A percentile compares a stretch with the other conserved stretches of the same genome.
Evolutionary conservation across 2,329 filamentous ascomycete species (phyloP).

Genomic region (Fusarium mundagurra): DNA sequence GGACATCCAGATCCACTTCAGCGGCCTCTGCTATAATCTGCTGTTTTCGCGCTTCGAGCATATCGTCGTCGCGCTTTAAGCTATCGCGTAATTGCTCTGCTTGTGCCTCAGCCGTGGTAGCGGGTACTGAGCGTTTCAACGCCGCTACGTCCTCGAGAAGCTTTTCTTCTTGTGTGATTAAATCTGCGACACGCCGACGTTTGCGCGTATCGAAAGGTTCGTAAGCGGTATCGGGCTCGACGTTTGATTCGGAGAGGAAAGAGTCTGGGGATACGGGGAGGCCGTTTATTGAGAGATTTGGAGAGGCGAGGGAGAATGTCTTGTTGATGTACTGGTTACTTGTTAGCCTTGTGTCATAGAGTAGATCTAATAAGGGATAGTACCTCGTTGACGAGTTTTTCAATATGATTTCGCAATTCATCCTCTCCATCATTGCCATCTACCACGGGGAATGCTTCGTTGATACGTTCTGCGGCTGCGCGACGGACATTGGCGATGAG

Average conservation of each 20-base stretch:
- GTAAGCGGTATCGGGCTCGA: conserved; percentile 52
- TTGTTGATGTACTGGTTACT: conserved; percentile 62
- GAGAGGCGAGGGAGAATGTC: conserved; percentile 67
- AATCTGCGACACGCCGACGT: conserved; percentile 67
- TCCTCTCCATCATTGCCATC: conserved; percentile 60
- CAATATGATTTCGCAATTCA: conserved; percentile 67
- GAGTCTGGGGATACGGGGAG: conserved; percentile 56
- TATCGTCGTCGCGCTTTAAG: conserved; percentile 59
- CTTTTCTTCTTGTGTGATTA: conserved; percentile 71
- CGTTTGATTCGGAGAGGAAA: conserved; percentile 47
- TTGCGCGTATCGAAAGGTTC: conserved; percentile 70
- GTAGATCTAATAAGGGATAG: not conserved
- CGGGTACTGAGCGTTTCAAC: conserved; percentile 65
- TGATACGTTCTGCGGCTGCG: conserved; percentile 73
- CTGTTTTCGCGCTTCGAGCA: conserved; percentile 47
- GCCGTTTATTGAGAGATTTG: conserved; percentile 72
- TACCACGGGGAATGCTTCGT: conserved; percentile 73
- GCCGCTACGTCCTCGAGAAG: conserved; percentile 70
- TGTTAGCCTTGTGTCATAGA: not conserved
- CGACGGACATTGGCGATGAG: conserved; percentile 75
- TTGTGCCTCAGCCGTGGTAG: conserved; percentile 54
- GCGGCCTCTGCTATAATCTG: conserved; percentile 26
- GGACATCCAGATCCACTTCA: conserved; percentile 43
- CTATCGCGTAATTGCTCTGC: conserved; percentile 53
- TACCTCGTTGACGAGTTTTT: conserved; percentile 68